Evolutionary conservation across 2,329 filamentous ascomycete species (phyloP).

Genomic region (Diaporthe humulicola): DNA sequence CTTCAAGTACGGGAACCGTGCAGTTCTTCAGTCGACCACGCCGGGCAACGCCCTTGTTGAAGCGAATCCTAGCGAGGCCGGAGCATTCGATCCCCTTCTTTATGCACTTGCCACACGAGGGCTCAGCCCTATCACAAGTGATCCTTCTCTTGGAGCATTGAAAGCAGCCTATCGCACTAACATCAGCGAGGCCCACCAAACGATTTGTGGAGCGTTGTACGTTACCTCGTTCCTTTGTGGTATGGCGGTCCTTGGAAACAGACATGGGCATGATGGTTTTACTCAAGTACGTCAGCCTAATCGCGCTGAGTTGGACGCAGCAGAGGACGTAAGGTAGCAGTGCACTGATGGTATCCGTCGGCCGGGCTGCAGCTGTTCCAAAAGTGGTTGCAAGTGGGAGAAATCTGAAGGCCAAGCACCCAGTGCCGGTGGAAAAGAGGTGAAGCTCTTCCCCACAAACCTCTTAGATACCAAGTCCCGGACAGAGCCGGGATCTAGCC

Average conservation of each 20-base stretch:
- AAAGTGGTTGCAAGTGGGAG: conserved; percentile 26
- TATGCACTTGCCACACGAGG: conserved; percentile 2
- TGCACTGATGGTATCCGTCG: too few species aligned
- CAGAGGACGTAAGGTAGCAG: background rate
- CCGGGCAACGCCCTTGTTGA: conserved; percentile 18
- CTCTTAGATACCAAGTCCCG: background rate
- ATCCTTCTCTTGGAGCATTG: conserved; percentile 18
- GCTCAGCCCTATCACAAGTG: background rate
- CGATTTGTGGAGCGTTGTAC: background rate
- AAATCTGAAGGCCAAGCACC: background rate
- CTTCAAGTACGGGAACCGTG: background rate
- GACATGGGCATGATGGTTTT: background rate
- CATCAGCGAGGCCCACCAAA: background rate
- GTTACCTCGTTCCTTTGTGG: conserved; percentile 14
- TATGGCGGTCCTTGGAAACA: background rate
- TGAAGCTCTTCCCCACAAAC: conserved; percentile 5
- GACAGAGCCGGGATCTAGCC: background rate
- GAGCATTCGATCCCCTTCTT: conserved; percentile 8
- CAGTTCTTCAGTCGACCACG: conserved; percentile 15
- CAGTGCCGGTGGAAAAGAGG: background rate
- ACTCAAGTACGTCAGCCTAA: background rate
- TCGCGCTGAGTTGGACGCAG: background rate
- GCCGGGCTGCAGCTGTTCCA: background rate
- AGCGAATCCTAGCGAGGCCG: conserved; percentile 9
- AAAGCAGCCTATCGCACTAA: background rate